Evolutionary conservation across 2,329 filamentous ascomycete genomes (phyloP), one percentile per base, ranked within the genome.

Genomic region (Thielaviopsis populi): DNA sequence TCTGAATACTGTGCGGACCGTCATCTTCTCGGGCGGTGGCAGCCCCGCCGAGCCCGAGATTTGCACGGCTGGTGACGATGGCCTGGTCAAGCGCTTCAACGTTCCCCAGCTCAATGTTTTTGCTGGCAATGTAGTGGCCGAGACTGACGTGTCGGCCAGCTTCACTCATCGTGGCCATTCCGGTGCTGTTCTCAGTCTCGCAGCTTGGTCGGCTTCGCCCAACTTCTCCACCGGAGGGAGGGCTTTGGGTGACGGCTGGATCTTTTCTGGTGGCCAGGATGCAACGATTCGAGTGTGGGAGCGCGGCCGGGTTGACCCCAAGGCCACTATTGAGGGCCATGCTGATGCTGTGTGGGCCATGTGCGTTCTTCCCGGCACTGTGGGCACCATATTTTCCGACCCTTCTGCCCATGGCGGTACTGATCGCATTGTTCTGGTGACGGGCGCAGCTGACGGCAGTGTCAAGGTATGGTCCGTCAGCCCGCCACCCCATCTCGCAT

Each of bases 221-320:
- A 94, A 89, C 71, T 96, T 96, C 72, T 88, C 89, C 7, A 95
- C 90, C 19, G 89, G 91, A 42, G 91, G 91, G 6, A 84, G 91
- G 67, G 89, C 89, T 7, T 84, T 88, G 69, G 92, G 92, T 40
- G 94, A 97, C 69, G 94, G 94, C 33, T 99, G 94, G 94, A 91
- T 99, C 68, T 99, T 99, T 74, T 97, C 92, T 4, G 94, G 94
- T 66, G 94, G 94, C 3, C 91, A 96, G 73, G 94, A 99, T 74
- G 85, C 89, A 19, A 95, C 90, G 6, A 85, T 99, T 43, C 84
- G 91, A 37, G 91, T 99, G 0, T 99, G 94, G 94, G 92, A 99
- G 74, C 84, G 91, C 61, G 92, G 92, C 33, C 81, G 92, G 58
- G 90, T 99, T 40, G 94, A 97, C 72, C 91, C 94, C 7, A 97